Conservation (phyloP, 805 yeast species). For the Zygosaccharomyces pseudorouxii region DNA sequence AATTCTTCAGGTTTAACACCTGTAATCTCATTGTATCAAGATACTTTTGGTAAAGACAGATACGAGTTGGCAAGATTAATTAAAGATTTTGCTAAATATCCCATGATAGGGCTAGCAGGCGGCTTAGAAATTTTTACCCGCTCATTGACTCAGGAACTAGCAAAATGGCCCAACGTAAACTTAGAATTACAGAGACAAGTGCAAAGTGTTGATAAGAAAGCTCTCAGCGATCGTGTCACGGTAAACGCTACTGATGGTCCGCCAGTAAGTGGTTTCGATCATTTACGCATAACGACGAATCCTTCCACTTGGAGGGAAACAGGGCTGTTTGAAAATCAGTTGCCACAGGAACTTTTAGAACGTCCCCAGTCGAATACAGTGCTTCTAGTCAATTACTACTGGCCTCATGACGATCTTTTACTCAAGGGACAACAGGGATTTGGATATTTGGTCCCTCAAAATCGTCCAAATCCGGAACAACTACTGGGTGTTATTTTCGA, state of each 20-base stretch:
- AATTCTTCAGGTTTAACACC: conserved; percentile 20
- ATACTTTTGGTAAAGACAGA: conserved; percentile 38
- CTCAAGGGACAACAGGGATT: conserved; percentile 54
- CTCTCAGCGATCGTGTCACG: not conserved
- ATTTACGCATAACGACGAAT: conserved; percentile 56
- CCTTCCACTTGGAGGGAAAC: conserved; percentile 35
- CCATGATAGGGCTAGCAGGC: conserved; percentile 53
- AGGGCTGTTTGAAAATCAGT: not conserved
- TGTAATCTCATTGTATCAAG: conserved; percentile 38
- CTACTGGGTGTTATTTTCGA: conserved; percentile 87
- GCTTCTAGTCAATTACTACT: conserved; percentile 63
- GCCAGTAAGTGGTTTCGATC: conserved; percentile 40
- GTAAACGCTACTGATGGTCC: conserved; percentile 6
- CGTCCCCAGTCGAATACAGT: conserved; percentile 42
- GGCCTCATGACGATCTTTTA: conserved; percentile 44
- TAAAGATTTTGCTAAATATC: conserved; percentile 44
- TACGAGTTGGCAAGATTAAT: conserved; percentile 37
- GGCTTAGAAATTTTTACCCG: conserved; percentile 56
- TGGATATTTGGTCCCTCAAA: conserved; percentile 78
- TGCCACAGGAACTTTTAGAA: conserved; percentile 22
- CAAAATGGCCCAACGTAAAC: conserved; percentile 35
- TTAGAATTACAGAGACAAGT: conserved; percentile 15
- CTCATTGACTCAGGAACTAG: conserved; percentile 39
- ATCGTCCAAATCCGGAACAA: conserved; percentile 44
- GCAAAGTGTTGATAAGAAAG: conserved; percentile 6